Evolutionary conservation across 2,329 filamentous ascomycete species (phyloP).

Genomic region (Trichoderma pleuroti): DNA sequence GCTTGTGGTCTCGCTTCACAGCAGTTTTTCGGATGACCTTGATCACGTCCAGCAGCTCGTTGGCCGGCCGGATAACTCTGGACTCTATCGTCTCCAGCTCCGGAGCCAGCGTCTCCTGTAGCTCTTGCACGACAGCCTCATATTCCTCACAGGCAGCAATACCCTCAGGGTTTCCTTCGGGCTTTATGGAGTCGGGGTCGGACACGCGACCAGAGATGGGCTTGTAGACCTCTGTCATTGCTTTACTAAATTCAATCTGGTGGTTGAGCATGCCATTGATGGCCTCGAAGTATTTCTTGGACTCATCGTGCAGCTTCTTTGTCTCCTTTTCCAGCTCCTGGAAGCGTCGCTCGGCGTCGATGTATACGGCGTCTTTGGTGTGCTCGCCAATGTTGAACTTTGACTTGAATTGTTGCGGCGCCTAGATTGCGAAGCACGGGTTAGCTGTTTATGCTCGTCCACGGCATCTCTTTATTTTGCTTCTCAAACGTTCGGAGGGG

Average conservation of each 20-base stretch:
- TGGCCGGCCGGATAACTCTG: constrained; percentile 84
- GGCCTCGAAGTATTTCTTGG: constrained; percentile 93
- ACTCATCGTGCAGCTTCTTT: constrained; percentile 95
- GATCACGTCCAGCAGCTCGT: constrained; percentile 90
- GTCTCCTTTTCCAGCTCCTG: constrained; percentile 92
- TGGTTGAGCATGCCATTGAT: constrained; percentile 98
- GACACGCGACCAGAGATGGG: constrained; percentile 95
- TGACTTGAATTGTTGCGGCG: constrained; percentile 86
- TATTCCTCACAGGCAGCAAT: constrained; percentile 97
- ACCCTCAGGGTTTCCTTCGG: constrained; percentile 86
- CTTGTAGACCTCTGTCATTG: constrained; percentile 95
- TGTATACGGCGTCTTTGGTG: constrained; percentile 91
- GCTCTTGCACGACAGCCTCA: constrained; percentile 81
- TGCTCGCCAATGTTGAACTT: constrained; percentile 95
- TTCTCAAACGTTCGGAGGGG: constrained; percentile 11
- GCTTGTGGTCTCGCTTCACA: constrained; percentile 92
- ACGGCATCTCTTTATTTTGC: neutral
- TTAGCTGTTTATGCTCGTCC: neutral
- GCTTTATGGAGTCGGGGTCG: constrained; percentile 77
- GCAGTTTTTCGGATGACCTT: constrained; percentile 90
- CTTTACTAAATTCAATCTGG: constrained; percentile 97
- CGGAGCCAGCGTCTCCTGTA: constrained; percentile 82
- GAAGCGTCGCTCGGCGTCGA: constrained; percentile 91
- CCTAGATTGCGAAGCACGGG: constrained; percentile 41
- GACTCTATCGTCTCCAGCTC: constrained; percentile 98